Conservation (phyloP, 2,329 filamentous ascomycete species). For the Myriosclerotinia curreyana region DNA sequence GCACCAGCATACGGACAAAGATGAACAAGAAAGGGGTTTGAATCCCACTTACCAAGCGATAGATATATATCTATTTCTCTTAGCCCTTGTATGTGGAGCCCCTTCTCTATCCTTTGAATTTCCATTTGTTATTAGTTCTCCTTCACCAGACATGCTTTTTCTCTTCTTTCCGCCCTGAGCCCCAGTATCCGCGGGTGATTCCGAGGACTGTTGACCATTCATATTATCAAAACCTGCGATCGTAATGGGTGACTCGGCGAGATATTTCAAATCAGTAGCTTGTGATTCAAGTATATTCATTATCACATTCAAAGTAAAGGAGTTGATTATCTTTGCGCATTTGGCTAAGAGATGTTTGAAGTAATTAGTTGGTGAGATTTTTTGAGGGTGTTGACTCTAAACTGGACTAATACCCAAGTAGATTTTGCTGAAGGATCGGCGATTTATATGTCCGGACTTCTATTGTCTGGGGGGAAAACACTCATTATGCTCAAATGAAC, state of each 20-base stretch:
- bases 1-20: background rate
- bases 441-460: background rate
- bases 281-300: slow-evolving; percentile 40
- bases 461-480: slow-evolving; percentile 2
- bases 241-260: slow-evolving; percentile 37
- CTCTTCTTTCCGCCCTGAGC: slow-evolving; percentile 38
- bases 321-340: background rate
- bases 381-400: background rate
- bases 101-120: slow-evolving; percentile 15
- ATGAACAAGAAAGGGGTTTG: background rate
- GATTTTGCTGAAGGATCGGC: background rate
- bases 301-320: slow-evolving; percentile 30
- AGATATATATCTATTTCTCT: slow-evolving; percentile 41
- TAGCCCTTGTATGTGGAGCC: slow-evolving; percentile 37
- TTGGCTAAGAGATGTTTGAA: background rate
- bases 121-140: slow-evolving; percentile 22
- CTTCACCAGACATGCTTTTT: slow-evolving; percentile 31
- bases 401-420: background rate
- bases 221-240: slow-evolving; percentile 27
- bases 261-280: slow-evolving; percentile 38
- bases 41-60: slow-evolving; percentile 38
- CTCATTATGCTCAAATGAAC: background rate
- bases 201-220: slow-evolving; percentile 36
- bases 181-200: slow-evolving; percentile 35
- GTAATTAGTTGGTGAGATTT: background rate